Conservation (phyloP, 768 basidiomycete genomes). For the Pleurotus platypus region DNA sequence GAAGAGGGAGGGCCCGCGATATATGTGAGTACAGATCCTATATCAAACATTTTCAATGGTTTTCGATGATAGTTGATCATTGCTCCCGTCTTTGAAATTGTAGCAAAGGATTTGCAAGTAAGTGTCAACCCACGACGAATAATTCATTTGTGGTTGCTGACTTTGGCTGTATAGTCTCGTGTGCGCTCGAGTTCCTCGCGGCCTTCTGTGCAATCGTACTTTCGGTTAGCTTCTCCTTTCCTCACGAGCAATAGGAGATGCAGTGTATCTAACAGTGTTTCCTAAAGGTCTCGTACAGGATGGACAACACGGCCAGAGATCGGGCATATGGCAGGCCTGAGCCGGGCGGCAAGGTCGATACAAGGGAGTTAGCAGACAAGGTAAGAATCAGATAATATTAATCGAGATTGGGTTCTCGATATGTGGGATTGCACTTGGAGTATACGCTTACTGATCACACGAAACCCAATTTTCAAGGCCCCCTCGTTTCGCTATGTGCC, state of each 20-base stretch:
- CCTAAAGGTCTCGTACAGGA: slow-evolving; percentile 55
- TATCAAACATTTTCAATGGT: background rate
- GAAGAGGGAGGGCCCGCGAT: slow-evolving; percentile 55
- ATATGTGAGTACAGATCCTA: slow-evolving; percentile 42
- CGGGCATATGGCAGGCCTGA: slow-evolving; percentile 46
- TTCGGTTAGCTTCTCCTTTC: slow-evolving; percentile 30
- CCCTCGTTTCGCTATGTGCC: slow-evolving; percentile 57
- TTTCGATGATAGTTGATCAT: background rate
- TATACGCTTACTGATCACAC: background rate
- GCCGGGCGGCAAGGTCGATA: slow-evolving; percentile 50
- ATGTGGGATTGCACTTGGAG: background rate
- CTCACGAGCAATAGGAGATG: background rate
- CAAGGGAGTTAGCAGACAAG: slow-evolving; percentile 62
- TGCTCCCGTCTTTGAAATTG: background rate
- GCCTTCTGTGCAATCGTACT: slow-evolving; percentile 49
- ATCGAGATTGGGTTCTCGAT: too few relatives aligned
- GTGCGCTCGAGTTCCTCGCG: slow-evolving; percentile 53
- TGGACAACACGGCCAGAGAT: slow-evolving; percentile 58
- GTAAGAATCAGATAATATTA: slow-evolving; percentile 28
- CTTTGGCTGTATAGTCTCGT: slow-evolving; percentile 30
- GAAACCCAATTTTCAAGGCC: slow-evolving; percentile 32
- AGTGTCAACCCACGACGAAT: slow-evolving; percentile 9
- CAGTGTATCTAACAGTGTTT: background rate
- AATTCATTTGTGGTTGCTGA: background rate
- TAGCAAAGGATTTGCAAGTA: slow-evolving; percentile 60